Base-by-base conservation (phyloP, 768 basidiomycete genomes). In the Panus rudis region DNA sequence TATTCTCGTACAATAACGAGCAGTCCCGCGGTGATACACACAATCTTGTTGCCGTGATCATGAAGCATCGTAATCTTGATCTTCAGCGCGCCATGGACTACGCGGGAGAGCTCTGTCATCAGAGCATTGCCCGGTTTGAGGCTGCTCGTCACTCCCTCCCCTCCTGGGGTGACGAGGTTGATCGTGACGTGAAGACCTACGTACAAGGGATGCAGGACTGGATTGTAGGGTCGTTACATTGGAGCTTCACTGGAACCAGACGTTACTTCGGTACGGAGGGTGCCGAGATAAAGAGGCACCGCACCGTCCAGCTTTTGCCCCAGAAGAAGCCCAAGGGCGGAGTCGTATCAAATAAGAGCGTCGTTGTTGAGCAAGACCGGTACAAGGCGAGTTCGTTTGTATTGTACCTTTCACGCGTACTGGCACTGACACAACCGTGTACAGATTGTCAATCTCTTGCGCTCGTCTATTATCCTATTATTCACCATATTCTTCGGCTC, bases 211-310 rank as follows among this genome's bases (percentile, higher is more conserved):
- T 87, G 38, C 79, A 75, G 17, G 67, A 81, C 55, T 87, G 84
- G 84, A 81, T 86, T 45, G 77, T 79, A 28, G 83, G 81, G 16
- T 79, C 75, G 24, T 54, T 84, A 16, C 78, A 83, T 52, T 86
- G 84, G 84, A 83, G 67, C 24, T 87, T 85, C 54, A 75, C 81
- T 54, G n/a, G n/a, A n/a, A 72, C 75, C n/a, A 76, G 76, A 57
- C 64, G 84, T 39, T 87, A 87, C 57, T 86, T 87, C 55, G 79
- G 78, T 19, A 75, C 72, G 55, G 58, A 54, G 1, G 84, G 79
- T 11, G 64, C 52, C 33, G 59, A 66, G 38, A 68, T 84, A 38
- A 84, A 79, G 63, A 61, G 61, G 27, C 69, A 64, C 12, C 69
- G 76, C 26, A 52, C 73, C 17, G 70, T 86, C 33, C 64, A 67